Percentiles rank a stretch among this genome's conserved stretches.
Evolutionary conservation across 208 protist species (phyloP).

Genomic region (Acanthamoeba quina): DNA sequence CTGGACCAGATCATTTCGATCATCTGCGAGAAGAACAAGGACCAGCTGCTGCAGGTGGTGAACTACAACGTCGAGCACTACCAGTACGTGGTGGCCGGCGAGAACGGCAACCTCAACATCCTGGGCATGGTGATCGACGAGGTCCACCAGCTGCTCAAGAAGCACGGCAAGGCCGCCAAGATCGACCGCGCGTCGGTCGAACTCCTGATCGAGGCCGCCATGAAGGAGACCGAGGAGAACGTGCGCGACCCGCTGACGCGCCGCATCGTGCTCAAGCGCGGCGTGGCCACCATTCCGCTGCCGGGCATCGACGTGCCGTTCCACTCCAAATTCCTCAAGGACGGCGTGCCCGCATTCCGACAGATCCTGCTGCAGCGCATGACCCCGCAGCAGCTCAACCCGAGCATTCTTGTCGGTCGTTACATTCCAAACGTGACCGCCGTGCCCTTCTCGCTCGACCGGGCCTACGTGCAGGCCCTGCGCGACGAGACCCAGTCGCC

Average conservation of each 20-base stretch:
- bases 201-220: conserved; percentile 51
- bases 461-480: conserved; percentile 83
- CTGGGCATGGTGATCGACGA: conserved; percentile 85
- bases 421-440: conserved; percentile 92
- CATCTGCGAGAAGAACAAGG: conserved; percentile 70
- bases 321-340: conserved; percentile 88
- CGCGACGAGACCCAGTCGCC: conserved; percentile 80
- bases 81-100: conserved; percentile 91
- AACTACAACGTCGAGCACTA: conserved; percentile 91
- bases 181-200: conserved; percentile 55
- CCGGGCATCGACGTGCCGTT: conserved; percentile 93
- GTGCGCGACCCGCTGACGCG: conserved; percentile 32
- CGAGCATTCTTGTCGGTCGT: conserved; percentile 76
- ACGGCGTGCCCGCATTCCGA: conserved; percentile 89
- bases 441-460: conserved; percentile 84
- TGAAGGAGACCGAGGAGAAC: conserved; percentile 76
- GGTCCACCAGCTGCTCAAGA: conserved; percentile 73
- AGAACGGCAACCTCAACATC: conserved; percentile 84
- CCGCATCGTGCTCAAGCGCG: conserved; percentile 82
- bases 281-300: conserved; percentile 89
- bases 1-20: conserved; percentile 82
- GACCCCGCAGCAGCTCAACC: conserved; percentile 66
- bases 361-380: conserved; percentile 79
- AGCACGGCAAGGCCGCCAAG: conserved; percentile 75
- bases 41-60: conserved; percentile 88